phyloP scores from a whole-genome alignment of 2,329 filamentous ascomycete genomes.

The Beauveria sp. region DNA sequence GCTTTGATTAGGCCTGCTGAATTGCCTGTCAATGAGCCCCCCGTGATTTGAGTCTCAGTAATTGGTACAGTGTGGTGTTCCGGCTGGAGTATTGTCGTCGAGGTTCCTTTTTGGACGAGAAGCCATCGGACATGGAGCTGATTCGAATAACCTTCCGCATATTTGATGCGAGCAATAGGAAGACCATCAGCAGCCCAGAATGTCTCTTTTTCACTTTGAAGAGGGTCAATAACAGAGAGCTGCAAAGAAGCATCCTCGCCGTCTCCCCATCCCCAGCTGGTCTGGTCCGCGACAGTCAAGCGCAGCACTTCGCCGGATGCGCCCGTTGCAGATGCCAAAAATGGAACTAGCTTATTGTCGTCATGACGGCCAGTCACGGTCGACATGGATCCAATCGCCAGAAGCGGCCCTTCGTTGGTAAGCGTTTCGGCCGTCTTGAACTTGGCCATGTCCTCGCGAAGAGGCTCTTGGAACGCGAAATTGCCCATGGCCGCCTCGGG shows the following conservation, averaged over 20 bases:
- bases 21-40: conserved; percentile 14
- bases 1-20: conserved; percentile 45
- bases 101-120: conserved; percentile 43
- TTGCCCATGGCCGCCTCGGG: conserved; percentile 41
- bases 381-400: conserved; percentile 49
- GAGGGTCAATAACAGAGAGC: conserved; percentile 34
- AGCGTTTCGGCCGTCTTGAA: conserved; percentile 22
- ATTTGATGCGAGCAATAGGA: conserved; percentile 44
- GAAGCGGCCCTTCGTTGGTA: conserved; percentile 24
- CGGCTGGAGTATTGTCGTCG: conserved; percentile 45
- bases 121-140: conserved; percentile 40
- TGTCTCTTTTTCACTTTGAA: conserved; percentile 37
- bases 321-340: conserved; percentile 45
- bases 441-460: conserved; percentile 29
- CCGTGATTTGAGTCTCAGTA: conserved; percentile 14
- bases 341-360: conserved; percentile 20
- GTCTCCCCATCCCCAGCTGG: conserved; percentile 47
- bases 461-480: conserved; percentile 21
- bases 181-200: conserved; percentile 47
- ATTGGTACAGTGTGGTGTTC: conserved; percentile 35
- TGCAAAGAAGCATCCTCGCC: conserved; percentile 38
- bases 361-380: conserved; percentile 27
- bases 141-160: conserved; percentile 31
- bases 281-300: conserved; percentile 41
- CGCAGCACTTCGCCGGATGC: conserved; percentile 50